Percentiles rank a stretch among this genome's conserved stretches.
These are phyloP conservation scores for Hippophae rhamnoides DNA, from an alignment of 306 rosid genomes.

Conservation along the genomic window DNA sequence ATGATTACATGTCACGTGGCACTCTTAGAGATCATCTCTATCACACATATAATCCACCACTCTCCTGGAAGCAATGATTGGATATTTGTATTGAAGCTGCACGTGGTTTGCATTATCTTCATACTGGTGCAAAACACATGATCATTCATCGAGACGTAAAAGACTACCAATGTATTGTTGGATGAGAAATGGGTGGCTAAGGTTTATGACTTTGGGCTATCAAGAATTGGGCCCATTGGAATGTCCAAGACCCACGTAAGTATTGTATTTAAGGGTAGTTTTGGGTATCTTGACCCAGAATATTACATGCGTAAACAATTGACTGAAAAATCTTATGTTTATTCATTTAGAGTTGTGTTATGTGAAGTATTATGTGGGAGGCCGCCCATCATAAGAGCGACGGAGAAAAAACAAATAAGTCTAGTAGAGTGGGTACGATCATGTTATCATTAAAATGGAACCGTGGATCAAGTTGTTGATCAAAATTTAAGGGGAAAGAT, in stretches of 20 bases:
- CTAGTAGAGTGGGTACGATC: conserved; percentile 32
- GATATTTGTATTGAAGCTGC: conserved; percentile 23
- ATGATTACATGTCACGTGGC: conserved; percentile 18
- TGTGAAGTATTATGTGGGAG: conserved; percentile 29
- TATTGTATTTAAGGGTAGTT: conserved; percentile 34
- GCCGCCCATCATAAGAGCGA: conserved; percentile 25
- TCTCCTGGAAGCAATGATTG: conserved; percentile 21
- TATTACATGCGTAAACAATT: conserved; percentile 22
- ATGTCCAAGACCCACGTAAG: conserved; percentile 22
- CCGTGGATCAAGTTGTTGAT: conserved; percentile 6
- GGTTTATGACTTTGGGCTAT: conserved; percentile 39
- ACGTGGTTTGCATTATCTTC: conserved; percentile 23
- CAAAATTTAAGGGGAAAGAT: conserved; percentile 12
- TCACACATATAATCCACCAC: conserved; percentile 5
- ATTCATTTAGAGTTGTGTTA: conserved; percentile 39
- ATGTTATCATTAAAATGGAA: conserved; percentile 1
- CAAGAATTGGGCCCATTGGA: conserved; percentile 17
- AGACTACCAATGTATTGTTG: conserved; percentile 23
- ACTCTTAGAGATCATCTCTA: conserved; percentile 21
- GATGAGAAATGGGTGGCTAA: conserved; percentile 33
- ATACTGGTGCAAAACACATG: background rate
- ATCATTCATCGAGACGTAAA: conserved; percentile 35
- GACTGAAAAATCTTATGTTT: conserved; percentile 36
- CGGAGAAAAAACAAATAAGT: conserved; percentile 14
- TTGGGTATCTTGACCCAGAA: conserved; percentile 41